phyloP scores from a whole-genome alignment of 805 yeast genomes.

The Metschnikowia gelsemii region DNA sequence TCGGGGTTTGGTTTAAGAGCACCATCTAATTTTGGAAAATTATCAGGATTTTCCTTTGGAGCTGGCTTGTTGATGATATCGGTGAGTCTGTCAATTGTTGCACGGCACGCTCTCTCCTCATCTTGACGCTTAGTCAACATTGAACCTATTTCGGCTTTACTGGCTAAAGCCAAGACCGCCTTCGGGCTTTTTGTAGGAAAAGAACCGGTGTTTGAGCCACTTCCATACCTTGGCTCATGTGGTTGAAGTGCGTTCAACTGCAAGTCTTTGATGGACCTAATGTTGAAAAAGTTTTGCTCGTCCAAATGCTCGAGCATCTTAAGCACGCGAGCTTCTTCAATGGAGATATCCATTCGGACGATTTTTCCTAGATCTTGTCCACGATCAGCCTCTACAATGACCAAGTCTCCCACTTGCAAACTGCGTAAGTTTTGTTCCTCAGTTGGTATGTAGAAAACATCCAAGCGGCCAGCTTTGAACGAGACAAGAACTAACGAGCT shows the following conservation, averaged over 20 bases:
- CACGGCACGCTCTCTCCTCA: slow-evolving; percentile 61
- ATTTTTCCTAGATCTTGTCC: slow-evolving; percentile 76
- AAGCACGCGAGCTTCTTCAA: slow-evolving; percentile 66
- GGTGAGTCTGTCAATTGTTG: slow-evolving; percentile 53
- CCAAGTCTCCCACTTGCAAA: slow-evolving; percentile 60
- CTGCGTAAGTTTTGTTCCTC: slow-evolving; percentile 24
- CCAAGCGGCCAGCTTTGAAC: slow-evolving; percentile 78
- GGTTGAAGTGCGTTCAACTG: slow-evolving; percentile 25
- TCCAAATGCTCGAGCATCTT: slow-evolving; percentile 67
- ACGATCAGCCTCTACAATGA: slow-evolving; percentile 81
- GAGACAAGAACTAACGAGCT: slow-evolving; percentile 42
- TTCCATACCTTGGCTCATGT: slow-evolving; percentile 2
- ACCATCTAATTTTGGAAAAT: too few relatives aligned
- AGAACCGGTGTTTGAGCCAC: background rate
- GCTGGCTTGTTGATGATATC: slow-evolving; percentile 26
- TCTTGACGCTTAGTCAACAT: slow-evolving; percentile 59
- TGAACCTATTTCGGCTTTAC: slow-evolving; percentile 57
- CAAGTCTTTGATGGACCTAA: slow-evolving; percentile 24
- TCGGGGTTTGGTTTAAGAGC: slow-evolving; percentile 5
- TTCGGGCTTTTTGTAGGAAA: too few relatives aligned
- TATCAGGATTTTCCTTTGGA: background rate
- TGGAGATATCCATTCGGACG: slow-evolving; percentile 53
- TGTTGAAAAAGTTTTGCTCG: slow-evolving; percentile 62
- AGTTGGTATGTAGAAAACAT: slow-evolving; percentile 64
- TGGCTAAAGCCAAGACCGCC: slow-evolving; percentile 66